Base-by-base conservation (phyloP, 75 land plant species). In the Chamaecyparis obtusa region DNA sequence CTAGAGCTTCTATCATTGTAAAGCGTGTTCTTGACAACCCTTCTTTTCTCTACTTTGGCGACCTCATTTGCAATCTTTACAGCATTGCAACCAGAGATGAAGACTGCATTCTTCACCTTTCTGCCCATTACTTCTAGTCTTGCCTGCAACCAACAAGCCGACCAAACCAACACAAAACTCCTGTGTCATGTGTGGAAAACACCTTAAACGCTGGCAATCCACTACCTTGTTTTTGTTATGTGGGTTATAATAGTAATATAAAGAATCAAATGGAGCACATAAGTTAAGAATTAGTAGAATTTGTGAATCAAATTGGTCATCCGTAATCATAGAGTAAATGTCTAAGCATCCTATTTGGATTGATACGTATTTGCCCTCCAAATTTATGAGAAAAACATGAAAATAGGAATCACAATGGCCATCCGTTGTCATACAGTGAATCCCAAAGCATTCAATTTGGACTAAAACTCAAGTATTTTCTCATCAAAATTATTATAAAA, bases 1-100 rank as follows among this genome's bases (percentile, higher is more conserved):
- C 99, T 87, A 0, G 99, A 98, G 86, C 99, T 98, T 88, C 99
- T 88, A 3, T 98, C 99, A 60, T 98, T 98, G 87, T 95, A 95
- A 48, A 91, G 89, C 1, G 99, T 98, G 91, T 98, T 96, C 87
- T 96, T 98, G 36, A 96, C 96, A 30, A 96, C 92, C 56, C 99
- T 92, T 83, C 96, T 71, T 86, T 97, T 96, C 92, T 98, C 99
- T 35, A 98, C 96, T 89, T 95, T 96, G 35, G 94, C 94, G 56
- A 98, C 95, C 91, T 98, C 99, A 80, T 91, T 95, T 30, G 95
- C 90, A 75, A 98, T 93, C 89, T 96, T 96, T 43, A 92, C 95
- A 76, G 99, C 95, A 86, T 98, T 97, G 81, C 83, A 93, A 41
- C 99, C 98, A 16, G 93, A 91, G 78, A 98, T 91, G 55, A 89